phyloP scores from a whole-genome alignment of 208 protist species.

The Leishmania tarentolae region DNA sequence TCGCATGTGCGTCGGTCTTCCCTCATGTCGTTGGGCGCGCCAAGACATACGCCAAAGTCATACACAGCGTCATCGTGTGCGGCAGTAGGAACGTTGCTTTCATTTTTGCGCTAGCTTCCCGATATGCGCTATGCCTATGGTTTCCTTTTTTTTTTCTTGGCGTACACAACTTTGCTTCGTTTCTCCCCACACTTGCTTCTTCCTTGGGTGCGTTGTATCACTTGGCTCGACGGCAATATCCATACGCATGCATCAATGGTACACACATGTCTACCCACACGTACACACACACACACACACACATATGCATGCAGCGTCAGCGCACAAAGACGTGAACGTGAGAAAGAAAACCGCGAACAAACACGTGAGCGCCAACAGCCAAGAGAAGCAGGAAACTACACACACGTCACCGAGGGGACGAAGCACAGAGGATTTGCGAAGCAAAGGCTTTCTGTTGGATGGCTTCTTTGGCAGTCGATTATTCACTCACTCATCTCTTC shows the following conservation, averaged over 20 bases:
- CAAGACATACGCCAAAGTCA: not conserved
- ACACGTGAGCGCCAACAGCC: too few species aligned
- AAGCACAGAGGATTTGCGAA: too few species aligned
- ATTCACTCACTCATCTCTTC: not conserved
- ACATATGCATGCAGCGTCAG: not conserved
- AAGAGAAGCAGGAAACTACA: too few species aligned
- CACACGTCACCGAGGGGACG: too few species aligned
- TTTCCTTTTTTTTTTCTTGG: not conserved
- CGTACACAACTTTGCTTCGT: not conserved
- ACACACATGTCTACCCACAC: not conserved
- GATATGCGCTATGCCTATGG: not conserved
- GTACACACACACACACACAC: not conserved
- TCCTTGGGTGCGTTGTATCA: not conserved
- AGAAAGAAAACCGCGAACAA: too few species aligned
- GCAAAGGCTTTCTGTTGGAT: not conserved
- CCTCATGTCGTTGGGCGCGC: not conserved
- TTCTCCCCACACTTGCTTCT: not conserved
- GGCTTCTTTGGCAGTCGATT: not conserved
- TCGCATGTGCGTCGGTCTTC: not conserved
- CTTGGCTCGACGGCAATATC: not conserved
- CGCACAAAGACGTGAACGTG: too few species aligned
- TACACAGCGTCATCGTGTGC: not conserved
- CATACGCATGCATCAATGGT: not conserved
- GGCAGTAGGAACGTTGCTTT: not conserved
- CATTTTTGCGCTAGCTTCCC: not conserved